A percentile compares a stretch with the other conserved stretches of the same genome.
Evolutionary conservation across 768 basidiomycete genomes (phyloP).

Genomic region (Gymnopilus dilepis): DNA sequence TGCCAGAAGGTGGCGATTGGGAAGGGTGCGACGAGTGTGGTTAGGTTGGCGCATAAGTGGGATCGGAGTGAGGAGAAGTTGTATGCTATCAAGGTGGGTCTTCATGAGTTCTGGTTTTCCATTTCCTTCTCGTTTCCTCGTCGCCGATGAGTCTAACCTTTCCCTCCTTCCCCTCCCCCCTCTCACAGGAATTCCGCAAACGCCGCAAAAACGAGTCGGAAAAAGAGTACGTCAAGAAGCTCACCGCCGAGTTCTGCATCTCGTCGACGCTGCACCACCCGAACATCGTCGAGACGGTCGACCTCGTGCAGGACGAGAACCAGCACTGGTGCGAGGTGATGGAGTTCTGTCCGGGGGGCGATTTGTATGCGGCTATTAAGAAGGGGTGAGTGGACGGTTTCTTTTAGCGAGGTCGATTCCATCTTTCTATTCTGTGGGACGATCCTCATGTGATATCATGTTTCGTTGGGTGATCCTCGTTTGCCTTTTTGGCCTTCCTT

Average conservation of each 20-base stretch:
- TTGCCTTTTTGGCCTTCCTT: no score
- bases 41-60: slow-evolving; percentile 98
- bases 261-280: slow-evolving; percentile 93
- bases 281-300: slow-evolving; percentile 98
- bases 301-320: slow-evolving; percentile 97
- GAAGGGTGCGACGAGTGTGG: slow-evolving; percentile 97
- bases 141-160: not conserved
- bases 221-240: slow-evolving; percentile 99
- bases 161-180: not conserved
- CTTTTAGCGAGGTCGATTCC: not conserved
- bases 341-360: slow-evolving; percentile 99
- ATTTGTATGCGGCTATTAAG: slow-evolving; percentile 98
- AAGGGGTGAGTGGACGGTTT: slow-evolving; percentile 62
- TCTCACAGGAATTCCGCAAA: slow-evolving; percentile 90
- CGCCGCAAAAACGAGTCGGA: slow-evolving; percentile 97
- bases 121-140: slow-evolving; percentile 9
- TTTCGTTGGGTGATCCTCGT: not conserved
- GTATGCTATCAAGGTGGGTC: slow-evolving; percentile 94
- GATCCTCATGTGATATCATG: no score
- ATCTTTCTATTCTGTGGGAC: slow-evolving; percentile 1
- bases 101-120: not conserved
- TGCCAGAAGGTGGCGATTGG: slow-evolving; percentile 98
- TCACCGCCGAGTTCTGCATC: slow-evolving; percentile 98
- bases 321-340: slow-evolving; percentile 99
- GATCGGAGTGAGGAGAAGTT: slow-evolving; percentile 95